Conservation (phyloP, 176 grass and related monocot species). For the Cenchrus americanus region DNA sequence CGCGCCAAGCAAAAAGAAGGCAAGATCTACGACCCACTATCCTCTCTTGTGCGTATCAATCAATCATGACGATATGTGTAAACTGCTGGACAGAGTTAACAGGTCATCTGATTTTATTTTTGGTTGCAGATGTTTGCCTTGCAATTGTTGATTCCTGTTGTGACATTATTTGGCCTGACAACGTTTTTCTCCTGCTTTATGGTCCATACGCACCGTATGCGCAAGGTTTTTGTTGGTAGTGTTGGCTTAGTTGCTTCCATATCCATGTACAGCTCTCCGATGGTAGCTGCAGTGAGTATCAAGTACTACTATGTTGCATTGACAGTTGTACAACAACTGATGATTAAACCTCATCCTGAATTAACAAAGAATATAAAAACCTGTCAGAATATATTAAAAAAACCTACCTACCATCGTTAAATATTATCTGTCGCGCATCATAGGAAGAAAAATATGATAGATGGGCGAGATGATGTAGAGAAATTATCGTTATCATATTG, state of each 20-base stretch:
- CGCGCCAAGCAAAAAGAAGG: conserved; percentile 54
- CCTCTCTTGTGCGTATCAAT: not conserved
- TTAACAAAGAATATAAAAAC: too few species aligned
- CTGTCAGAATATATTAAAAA: too few species aligned
- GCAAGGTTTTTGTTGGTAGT: conserved; percentile 61
- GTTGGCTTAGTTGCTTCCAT: conserved; percentile 69
- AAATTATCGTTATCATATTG: too few species aligned
- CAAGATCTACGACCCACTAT: not conserved
- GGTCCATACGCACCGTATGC: conserved; percentile 45
- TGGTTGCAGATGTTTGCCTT: conserved; percentile 52
- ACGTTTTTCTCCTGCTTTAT: conserved; percentile 38
- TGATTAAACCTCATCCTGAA: too few species aligned
- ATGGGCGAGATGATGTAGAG: too few species aligned
- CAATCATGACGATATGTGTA: not conserved
- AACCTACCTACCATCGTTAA: too few species aligned
- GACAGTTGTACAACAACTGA: not conserved
- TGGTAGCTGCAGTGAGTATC: conserved; percentile 56
- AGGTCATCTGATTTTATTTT: not conserved
- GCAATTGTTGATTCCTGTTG: conserved; percentile 43
- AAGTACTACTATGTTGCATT: not conserved
- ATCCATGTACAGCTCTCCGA: conserved; percentile 75
- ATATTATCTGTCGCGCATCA: too few species aligned
- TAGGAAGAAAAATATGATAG: too few species aligned
- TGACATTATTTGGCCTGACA: conserved; percentile 47
- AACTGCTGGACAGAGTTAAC: not conserved